phyloP scores from a whole-genome alignment of 2,329 filamentous ascomycete species.

The Colletotrichum theobromicola region DNA sequence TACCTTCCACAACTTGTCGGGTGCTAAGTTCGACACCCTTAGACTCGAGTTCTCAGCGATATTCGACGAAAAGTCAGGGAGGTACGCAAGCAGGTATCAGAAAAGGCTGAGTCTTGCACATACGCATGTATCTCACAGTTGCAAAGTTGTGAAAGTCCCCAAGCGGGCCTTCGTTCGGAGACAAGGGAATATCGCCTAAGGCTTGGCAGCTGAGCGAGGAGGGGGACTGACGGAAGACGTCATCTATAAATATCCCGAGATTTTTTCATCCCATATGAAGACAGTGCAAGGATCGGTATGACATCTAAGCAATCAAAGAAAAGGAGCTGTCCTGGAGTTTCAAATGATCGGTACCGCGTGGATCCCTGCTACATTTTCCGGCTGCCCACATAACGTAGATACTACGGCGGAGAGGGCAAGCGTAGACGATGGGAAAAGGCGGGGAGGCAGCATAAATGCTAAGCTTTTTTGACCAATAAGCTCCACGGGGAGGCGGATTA shows the following conservation, averaged over 20 bases:
- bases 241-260: background rate
- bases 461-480: background rate
- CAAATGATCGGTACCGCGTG: background rate
- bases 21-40: background rate
- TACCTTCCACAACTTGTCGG: background rate
- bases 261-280: background rate
- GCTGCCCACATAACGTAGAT: background rate
- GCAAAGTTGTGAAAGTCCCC: background rate
- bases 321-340: background rate
- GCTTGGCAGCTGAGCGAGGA: background rate
- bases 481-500: background rate
- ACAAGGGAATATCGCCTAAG: background rate
- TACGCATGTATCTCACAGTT: accelerated
- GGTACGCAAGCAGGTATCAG: background rate
- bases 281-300: background rate
- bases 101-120: background rate
- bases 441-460: background rate
- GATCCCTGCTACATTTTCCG: background rate
- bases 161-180: background rate
- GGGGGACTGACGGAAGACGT: background rate
- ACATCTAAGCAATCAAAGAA: background rate
- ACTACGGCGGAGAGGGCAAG: background rate
- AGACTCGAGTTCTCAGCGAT: too few relatives aligned
- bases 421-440: background rate
- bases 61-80: background rate